Base-by-base conservation (phyloP, 208 protist species). In the Wallacemonas sp. region DNA sequence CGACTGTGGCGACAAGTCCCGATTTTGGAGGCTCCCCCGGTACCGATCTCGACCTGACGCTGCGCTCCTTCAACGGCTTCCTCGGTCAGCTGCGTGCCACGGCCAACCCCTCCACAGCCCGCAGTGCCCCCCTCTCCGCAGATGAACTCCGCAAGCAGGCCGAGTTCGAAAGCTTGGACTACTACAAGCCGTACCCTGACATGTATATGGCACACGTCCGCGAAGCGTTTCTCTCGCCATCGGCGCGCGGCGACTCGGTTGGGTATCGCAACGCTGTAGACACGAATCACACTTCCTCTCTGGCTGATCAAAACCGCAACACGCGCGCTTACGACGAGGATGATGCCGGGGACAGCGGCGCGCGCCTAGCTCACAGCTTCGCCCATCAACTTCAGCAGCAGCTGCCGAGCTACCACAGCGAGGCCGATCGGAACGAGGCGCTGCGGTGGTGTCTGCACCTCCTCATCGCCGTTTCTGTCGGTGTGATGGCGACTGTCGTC, bases 371-470 rank as follows among this genome's bases (percentile, higher is more conserved):
- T 22, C 46, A 31, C 24, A 54, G 46, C 46, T 54, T 54, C 22
- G 46, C 46, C 24, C 46, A 54, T 3, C 64, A 24, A 21, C 45
- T 15, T n/a, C n/a, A n/a, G 44, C 19, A 17, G 41, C 62, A 62
- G 53, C 67, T 38, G 44, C 34, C 14, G 58, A 34, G 46, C 17
- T 27, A 21, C 56, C 61, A 45, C 42, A 79, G 86, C 63, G 62
- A 67, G 22, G 72, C 81, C 12, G 78, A 89, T 42, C 84, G 80
- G 5, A 77, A 90, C 69, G 72, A 70, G 12, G 58, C 68, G 26
- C 58, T 96, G 55, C 84, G 90, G n/a, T 96, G 90, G 88, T 49
- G 87, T 11, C 67, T 94, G 62, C 85, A 96, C 70, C 80, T 94
- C 19, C 55, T 92, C 26, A 92, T 96, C 58, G 90, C 90, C 62